phyloP scores from a whole-genome alignment of 176 grass and related monocot species.

The Cenchrus americanus region DNA sequence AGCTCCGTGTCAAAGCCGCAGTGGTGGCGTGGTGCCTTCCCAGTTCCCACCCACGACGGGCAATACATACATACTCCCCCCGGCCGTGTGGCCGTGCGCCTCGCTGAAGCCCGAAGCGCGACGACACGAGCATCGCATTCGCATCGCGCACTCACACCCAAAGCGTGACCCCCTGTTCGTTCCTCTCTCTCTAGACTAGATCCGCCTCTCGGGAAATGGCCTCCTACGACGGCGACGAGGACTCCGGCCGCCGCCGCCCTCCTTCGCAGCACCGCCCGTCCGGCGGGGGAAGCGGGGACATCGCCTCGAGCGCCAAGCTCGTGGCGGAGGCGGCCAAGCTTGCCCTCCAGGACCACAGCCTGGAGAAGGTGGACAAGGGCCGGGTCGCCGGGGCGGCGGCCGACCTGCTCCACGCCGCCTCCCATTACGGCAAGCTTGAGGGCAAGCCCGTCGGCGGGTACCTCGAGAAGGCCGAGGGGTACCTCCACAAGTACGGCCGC shows the following conservation, averaged over 20 bases:
- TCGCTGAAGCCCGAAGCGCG: not conserved
- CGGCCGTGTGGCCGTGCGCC: not conserved
- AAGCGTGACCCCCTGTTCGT: not conserved
- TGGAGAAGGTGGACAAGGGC: conserved; percentile 80
- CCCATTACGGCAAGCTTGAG: conserved; percentile 81
- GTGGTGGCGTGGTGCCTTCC: not conserved
- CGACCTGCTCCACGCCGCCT: conserved; percentile 74
- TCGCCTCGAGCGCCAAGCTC: conserved; percentile 84
- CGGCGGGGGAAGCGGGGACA: conserved; percentile 48
- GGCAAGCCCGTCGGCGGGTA: conserved; percentile 72
- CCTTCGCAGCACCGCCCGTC: conserved; percentile 42
- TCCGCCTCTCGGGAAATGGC: conserved; percentile 45
- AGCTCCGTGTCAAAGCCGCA: not conserved
- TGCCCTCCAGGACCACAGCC: conserved; percentile 58
- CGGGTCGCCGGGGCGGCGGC: conserved; percentile 65
- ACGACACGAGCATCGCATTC: not conserved
- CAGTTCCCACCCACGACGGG: no score
- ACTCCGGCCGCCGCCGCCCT: conserved; percentile 6
- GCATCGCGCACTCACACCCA: not conserved
- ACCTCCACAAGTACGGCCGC: conserved; percentile 65
- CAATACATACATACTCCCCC: no score
- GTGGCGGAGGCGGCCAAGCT: conserved; percentile 77
- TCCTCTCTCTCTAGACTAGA: conserved; percentile 33
- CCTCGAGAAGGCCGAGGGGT: conserved; percentile 82
- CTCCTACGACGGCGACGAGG: conserved; percentile 51